A percentile compares a stretch with the other conserved stretches of the same genome.
These are phyloP conservation scores for Coemansia umbellata DNA, from an alignment of 192 early-diverging fungal species.

Conservation along the genomic window DNA sequence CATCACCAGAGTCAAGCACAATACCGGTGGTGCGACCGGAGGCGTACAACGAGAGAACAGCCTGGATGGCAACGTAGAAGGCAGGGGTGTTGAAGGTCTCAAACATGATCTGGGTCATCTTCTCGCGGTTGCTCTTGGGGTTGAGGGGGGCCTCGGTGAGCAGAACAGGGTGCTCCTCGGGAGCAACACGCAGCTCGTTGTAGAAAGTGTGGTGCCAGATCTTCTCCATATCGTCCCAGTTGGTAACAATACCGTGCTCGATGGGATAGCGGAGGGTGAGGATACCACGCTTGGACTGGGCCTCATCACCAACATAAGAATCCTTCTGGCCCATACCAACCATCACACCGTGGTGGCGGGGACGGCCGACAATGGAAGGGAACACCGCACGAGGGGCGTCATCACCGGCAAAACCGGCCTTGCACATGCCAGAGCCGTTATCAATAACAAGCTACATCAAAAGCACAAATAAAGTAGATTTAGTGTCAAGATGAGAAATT, in stretches of 20 bases:
- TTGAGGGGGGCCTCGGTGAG: conserved; percentile 97
- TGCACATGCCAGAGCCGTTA: conserved; percentile 94
- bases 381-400: conserved; percentile 87
- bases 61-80: conserved; percentile 97
- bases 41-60: conserved; percentile 93
- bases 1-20: conserved; percentile 97
- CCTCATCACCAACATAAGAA: conserved; percentile 88
- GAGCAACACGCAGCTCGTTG: conserved; percentile 96
- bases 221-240: conserved; percentile 94
- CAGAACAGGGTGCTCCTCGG: conserved; percentile 97
- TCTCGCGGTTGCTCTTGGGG: conserved; percentile 98
- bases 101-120: conserved; percentile 99
- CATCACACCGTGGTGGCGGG: conserved; percentile 85
- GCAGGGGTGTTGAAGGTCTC: conserved; percentile 97
- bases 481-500: not conserved
- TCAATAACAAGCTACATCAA: conserved; percentile 73
- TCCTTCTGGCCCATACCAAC: conserved; percentile 91
- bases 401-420: conserved; percentile 91
- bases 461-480: not conserved
- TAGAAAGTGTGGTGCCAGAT: conserved; percentile 98
- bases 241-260: conserved; percentile 89
- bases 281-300: conserved; percentile 87
- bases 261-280: conserved; percentile 85
- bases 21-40: conserved; percentile 98
- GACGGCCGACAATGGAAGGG: conserved; percentile 82